Percentiles rank a stretch among this genome's conserved stretches.
Evolutionary conservation across 768 basidiomycete species (phyloP).

Genomic region (Lentinula guzmanii): DNA sequence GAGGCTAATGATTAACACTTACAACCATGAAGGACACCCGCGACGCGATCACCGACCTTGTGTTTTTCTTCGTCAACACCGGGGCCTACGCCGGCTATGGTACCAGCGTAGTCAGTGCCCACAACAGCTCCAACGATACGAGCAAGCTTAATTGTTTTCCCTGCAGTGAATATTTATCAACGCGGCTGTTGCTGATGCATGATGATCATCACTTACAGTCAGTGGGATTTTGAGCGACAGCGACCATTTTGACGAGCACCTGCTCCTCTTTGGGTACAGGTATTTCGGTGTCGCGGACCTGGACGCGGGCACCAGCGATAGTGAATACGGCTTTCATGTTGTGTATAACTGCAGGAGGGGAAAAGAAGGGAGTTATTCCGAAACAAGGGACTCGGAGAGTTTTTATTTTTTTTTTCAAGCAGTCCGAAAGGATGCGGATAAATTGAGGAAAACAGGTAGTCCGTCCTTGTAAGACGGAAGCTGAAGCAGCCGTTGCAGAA

Average conservation of each 20-base stretch:
- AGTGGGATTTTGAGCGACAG: conserved; percentile 13
- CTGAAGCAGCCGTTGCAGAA: too few relatives aligned
- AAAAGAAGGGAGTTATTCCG: background rate
- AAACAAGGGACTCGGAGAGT: background rate
- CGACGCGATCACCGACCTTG: conserved; percentile 6
- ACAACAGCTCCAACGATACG: conserved; percentile 2
- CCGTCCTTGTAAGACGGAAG: too few relatives aligned
- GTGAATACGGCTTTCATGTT: conserved; percentile 4
- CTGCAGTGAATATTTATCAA: background rate
- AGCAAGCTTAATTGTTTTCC: conserved; percentile 3
- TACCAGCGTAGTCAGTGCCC: conserved; percentile 9
- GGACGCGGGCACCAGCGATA: background rate
- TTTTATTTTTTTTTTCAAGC: background rate
- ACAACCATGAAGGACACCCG: conserved; percentile 9
- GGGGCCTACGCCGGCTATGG: conserved; percentile 3
- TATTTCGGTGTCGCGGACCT: conserved; percentile 2
- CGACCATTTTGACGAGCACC: conserved; percentile 9
- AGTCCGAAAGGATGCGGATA: background rate
- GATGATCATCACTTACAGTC: conserved; percentile 1
- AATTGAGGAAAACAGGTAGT: too few relatives aligned
- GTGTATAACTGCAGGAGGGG: background rate
- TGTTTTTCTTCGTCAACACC: background rate
- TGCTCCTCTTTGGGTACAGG: conserved; percentile 9
- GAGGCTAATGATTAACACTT: background rate
- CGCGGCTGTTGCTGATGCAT: background rate